Evolutionary conservation across 2,329 filamentous ascomycete species (phyloP), one percentile per base, ranked within the genome.

Genomic region (Talaromyces albobiverticillius): DNA sequence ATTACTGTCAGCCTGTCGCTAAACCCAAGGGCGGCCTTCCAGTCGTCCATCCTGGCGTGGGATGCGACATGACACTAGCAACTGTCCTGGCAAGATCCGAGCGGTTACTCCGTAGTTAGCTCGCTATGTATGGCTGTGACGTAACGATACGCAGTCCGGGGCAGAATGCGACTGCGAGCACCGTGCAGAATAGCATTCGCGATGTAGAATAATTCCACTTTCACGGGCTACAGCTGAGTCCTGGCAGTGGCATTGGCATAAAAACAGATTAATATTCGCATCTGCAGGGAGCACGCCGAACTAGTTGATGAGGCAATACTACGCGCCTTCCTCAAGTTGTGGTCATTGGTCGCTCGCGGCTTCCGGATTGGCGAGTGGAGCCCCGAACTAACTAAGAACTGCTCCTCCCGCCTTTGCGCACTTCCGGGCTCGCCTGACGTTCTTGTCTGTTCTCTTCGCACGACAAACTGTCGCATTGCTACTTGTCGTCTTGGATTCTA

Each of bases 1-100:
- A 89, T 84, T 55, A 78, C 81, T 53, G 81, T 79, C 67, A 87
- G 83, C 53, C 87, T 78, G 51, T 85, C 80, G 11, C 80, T 76
- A 32, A 84, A 84, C 9, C 79, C 78, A 55, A 87, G 68, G 2
- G 71, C 69, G 20, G 66, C 65, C 62, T 74, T 80, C 84, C 84
- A 86, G 34, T 63, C 64, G 23, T 61, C 57, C 53, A 32, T 4
- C 54, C 53, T 56, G 18, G 22, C 50, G 49, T 29, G 4, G 18
- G 6, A 16, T 40, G n/a, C 34, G 34, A 16, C n/a, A 38, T n/a
- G 2, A 10, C 18, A 6, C 16, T 36, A 14, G 9, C 3, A 10
- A 2, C n/a, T 38, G 36, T 20, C 20, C 20, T 16, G 36, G 2
- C 16, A 40, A 40, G 10, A 10, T 29, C 26, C 5, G 26, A 29